Percentiles rank a stretch among this genome's conserved stretches.
phyloP scores from a whole-genome alignment of 1,284 basidiomycete species.

The Boletellus deceptivus region DNA sequence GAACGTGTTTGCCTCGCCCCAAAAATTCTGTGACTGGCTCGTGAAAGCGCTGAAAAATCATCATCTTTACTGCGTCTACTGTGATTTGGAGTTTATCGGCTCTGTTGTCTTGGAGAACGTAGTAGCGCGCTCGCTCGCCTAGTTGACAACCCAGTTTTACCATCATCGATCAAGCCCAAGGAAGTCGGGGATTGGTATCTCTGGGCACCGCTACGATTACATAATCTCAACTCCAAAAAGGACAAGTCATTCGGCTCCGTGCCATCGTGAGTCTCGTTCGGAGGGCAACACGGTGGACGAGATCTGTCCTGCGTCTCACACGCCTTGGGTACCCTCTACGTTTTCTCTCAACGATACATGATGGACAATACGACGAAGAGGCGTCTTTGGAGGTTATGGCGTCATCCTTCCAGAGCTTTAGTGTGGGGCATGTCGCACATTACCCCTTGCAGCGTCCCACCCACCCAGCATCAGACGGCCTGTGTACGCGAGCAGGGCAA shows the following conservation, averaged over 20 bases:
- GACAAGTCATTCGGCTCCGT: not conserved
- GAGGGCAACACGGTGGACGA: not conserved
- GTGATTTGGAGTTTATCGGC: too few species aligned
- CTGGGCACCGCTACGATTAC: too few species aligned
- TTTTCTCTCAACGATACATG: slow-evolving; percentile 3
- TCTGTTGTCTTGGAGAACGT: too few species aligned
- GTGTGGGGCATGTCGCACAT: slow-evolving; percentile 66
- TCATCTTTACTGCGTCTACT: too few species aligned
- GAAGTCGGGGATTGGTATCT: too few species aligned
- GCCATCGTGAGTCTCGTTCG: slow-evolving; percentile 3
- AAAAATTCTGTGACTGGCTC: too few species aligned
- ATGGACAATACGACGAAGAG: slow-evolving; percentile 4
- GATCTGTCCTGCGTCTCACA: not conserved
- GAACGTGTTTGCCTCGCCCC: too few species aligned
- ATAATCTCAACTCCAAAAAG: too few species aligned
- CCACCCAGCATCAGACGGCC: slow-evolving; percentile 61
- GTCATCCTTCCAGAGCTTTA: slow-evolving; percentile 62
- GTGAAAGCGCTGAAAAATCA: too few species aligned
- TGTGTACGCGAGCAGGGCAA: slow-evolving; percentile 43
- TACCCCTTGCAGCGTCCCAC: slow-evolving; percentile 55
- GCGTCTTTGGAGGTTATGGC: slow-evolving; percentile 52
- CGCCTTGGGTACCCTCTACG: not conserved
- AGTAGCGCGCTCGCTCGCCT: too few species aligned
- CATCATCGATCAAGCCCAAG: too few species aligned
- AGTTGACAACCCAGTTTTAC: too few species aligned